phyloP scores from a whole-genome alignment of 805 yeast genomes.

The Candida saitoana region DNA sequence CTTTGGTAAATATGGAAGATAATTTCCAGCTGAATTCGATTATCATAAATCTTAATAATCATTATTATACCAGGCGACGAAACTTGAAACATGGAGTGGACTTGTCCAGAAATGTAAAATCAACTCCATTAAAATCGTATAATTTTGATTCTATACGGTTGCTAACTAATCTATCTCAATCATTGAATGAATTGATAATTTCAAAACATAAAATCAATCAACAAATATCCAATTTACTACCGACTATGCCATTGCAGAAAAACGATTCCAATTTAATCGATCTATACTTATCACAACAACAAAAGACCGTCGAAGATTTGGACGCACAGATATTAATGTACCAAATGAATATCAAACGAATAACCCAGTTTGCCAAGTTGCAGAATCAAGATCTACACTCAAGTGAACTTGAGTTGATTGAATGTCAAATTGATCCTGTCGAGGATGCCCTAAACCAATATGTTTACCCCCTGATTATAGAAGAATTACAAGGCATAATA shows the following conservation, averaged over 20 bases:
- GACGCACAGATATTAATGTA: slow-evolving; percentile 7
- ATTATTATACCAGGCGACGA: slow-evolving; percentile 17
- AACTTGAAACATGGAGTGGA: background rate
- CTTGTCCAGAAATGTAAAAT: background rate
- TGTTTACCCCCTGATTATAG: slow-evolving; percentile 20
- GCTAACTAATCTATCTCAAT: slow-evolving; percentile 19
- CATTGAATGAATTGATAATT: slow-evolving; percentile 25
- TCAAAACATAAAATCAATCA: slow-evolving; percentile 20
- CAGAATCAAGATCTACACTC: slow-evolving; percentile 1
- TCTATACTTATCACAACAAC: slow-evolving; percentile 16
- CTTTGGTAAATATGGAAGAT: slow-evolving; percentile 9
- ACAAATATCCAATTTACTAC: slow-evolving; percentile 17
- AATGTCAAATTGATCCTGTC: slow-evolving; percentile 26
- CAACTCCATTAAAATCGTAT: slow-evolving; percentile 16
- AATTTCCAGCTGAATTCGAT: slow-evolving; percentile 18
- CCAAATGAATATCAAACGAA: slow-evolving; percentile 7
- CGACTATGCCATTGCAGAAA: slow-evolving; percentile 13
- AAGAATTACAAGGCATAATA: slow-evolving; percentile 12
- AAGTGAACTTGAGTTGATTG: slow-evolving; percentile 22
- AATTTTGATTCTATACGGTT: slow-evolving; percentile 28
- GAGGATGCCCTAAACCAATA: slow-evolving; percentile 18
- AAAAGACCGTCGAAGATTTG: slow-evolving; percentile 17
- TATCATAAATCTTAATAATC: slow-evolving; percentile 16
- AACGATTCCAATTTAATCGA: slow-evolving; percentile 23
- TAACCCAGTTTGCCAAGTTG: slow-evolving; percentile 13